Evolutionary conservation across 768 basidiomycete species (phyloP), one percentile per base, ranked within the genome.

Genomic region (Leccinum uliginosum): DNA sequence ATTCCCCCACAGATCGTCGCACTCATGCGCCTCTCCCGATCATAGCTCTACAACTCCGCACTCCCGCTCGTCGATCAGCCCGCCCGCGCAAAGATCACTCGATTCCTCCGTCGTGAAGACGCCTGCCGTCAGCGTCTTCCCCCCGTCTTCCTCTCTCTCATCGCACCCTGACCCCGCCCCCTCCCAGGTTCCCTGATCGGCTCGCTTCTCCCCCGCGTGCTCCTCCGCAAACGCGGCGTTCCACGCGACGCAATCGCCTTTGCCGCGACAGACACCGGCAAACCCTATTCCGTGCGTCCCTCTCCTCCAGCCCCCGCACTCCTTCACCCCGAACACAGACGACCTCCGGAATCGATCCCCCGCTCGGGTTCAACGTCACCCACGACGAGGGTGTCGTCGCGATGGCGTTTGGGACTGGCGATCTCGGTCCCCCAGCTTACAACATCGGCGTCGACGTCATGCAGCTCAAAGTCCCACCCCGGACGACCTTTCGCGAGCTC

Each of bases 361-460:
- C 83, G 2, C 76, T 93, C 44, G 88, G 80, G 0, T 93, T 82
- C 75, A 94, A 93, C 67, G 76, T 93, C 52, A 83, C 91, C 21
- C 91, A 94, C 67, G 92, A 94, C 68, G 86, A 85, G 63, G 80
- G 78, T 3, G 65, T 89, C 24, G 75, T 93, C 54, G 87, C 81
- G 14, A 83, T 94, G 80, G 86, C 80, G 4, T 79, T 74, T 60
- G 75, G 72, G 24, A 69, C 65, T 9, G 78, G 76, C 44, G 63
- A 71, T 50, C 81, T 81, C 59, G 80, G 81, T 9, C 82, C 83
- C 3, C 87, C 83, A 48, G 82, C 76, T 11, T 79, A 74, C 66
- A 70, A 65, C 45, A 65, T 93, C 10, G 91, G 92, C 19, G 75
- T 93, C 40, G 91, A 94, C 71, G 79, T 92, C 49, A 94, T 93